Conservation (phyloP, 441 rosid genomes). For the Aquilaria agallochum region DNA sequence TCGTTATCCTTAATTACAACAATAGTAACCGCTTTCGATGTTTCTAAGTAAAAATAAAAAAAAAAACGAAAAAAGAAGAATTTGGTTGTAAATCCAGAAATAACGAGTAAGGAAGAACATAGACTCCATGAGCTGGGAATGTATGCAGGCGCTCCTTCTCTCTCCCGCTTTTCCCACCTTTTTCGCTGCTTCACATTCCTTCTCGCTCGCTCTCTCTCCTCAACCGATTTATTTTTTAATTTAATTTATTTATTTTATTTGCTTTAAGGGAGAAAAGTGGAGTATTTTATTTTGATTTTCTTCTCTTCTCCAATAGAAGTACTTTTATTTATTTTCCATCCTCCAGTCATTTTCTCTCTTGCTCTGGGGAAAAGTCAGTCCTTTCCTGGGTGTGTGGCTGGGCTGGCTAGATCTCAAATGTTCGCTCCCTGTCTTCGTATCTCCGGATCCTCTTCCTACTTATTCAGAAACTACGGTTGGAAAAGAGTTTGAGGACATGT, state of each 20-base stretch:
- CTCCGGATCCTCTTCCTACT: constrained; percentile 37
- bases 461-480: constrained; percentile 43
- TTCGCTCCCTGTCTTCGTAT: constrained; percentile 32
- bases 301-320: background rate
- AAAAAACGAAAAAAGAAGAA: too few relatives aligned
- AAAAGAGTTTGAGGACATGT: background rate
- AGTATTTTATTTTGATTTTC: background rate
- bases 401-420: constrained; percentile 30
- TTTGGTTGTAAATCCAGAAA: too few relatives aligned
- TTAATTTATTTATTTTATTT: background rate
- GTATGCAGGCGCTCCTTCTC: constrained; percentile 14
- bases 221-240: background rate
- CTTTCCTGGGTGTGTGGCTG: constrained; percentile 1
- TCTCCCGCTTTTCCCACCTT: constrained; percentile 48
- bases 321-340: background rate
- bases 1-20: too few relatives aligned
- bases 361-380: constrained; percentile 5
- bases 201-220: background rate
- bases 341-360: constrained; percentile 4
- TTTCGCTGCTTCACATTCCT: constrained; percentile 13
- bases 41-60: too few relatives aligned
- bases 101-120: too few relatives aligned
- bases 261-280: background rate
- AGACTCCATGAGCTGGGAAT: too few relatives aligned
- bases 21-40: too few relatives aligned